Percentiles rank a stretch among this genome's conserved stretches.
phyloP scores from a whole-genome alignment of 495 filamentous ascomycete species.

The Bathelium albidoporum region DNA sequence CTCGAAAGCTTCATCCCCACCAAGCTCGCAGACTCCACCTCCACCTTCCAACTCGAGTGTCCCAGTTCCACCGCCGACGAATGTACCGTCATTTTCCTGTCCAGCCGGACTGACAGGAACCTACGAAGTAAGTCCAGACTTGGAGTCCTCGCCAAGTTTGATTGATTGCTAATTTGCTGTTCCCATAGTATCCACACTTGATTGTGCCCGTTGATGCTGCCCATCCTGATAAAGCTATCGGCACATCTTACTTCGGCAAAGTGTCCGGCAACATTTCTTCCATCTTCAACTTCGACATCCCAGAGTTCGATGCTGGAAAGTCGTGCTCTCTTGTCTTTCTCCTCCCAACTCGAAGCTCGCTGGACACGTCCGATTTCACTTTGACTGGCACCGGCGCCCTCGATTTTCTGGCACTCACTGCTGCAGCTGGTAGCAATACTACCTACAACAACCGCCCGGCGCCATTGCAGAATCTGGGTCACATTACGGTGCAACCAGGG shows the following conservation, averaged over 20 bases:
- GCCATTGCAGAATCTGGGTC: slow-evolving; percentile 37
- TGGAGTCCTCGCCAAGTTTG: background rate
- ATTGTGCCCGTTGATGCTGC: slow-evolving; percentile 24
- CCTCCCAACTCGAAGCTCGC: slow-evolving; percentile 18
- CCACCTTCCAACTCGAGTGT: background rate
- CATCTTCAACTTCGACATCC: slow-evolving; percentile 63
- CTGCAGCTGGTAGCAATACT: slow-evolving; percentile 34
- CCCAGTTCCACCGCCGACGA: background rate
- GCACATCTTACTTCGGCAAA: slow-evolving; percentile 43
- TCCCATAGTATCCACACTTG: slow-evolving; percentile 19
- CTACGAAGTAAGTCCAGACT: background rate
- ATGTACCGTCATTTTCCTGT: background rate
- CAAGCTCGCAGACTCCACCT: background rate
- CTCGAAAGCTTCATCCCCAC: background rate
- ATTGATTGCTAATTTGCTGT: background rate
- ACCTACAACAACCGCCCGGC: slow-evolving; percentile 42
- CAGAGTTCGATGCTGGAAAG: slow-evolving; percentile 23
- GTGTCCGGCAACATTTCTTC: slow-evolving; percentile 46
- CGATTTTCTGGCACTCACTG: slow-evolving; percentile 41
- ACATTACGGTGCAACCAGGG: slow-evolving; percentile 42
- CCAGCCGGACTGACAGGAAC: background rate
- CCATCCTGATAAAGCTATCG: slow-evolving; percentile 19
- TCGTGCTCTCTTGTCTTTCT: slow-evolving; percentile 28
- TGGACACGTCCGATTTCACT: slow-evolving; percentile 17
- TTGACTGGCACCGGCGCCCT: slow-evolving; percentile 29